Conservation (phyloP, 345 rosid species). For the Eucalyptus brandiana region DNA sequence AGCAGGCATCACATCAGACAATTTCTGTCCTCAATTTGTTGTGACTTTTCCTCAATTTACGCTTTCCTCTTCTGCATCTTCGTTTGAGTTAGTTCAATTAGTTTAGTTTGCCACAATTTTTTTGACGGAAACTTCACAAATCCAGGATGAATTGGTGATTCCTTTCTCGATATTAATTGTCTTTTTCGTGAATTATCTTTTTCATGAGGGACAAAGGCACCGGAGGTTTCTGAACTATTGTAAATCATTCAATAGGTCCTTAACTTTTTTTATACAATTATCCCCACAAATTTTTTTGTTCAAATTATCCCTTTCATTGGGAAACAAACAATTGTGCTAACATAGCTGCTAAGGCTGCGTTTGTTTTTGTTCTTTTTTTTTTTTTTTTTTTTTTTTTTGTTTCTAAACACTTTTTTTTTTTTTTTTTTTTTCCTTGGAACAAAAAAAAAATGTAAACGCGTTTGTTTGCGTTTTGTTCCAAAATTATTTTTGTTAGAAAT, state of each 20-base stretch:
- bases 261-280: background rate
- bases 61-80: background rate
- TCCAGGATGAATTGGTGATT: background rate
- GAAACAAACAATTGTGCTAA: background rate
- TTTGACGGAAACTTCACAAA: background rate
- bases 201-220: background rate
- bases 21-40: background rate
- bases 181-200: background rate
- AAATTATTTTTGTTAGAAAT: too few species aligned
- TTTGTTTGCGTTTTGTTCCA: too few species aligned
- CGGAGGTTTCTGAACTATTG: background rate
- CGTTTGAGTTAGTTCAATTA: background rate
- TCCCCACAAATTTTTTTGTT: background rate
- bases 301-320: background rate
- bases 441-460: too few species aligned
- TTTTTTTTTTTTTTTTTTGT: too few species aligned
- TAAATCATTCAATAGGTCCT: background rate
- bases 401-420: too few species aligned
- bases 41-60: background rate
- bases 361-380: too few species aligned
- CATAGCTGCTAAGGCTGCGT: background rate
- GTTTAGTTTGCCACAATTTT: background rate
- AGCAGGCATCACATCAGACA: background rate
- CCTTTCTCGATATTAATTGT: background rate
- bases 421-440: too few species aligned